phyloP scores from a whole-genome alignment of 441 rosid genomes.

The Mallotus japonicus region DNA sequence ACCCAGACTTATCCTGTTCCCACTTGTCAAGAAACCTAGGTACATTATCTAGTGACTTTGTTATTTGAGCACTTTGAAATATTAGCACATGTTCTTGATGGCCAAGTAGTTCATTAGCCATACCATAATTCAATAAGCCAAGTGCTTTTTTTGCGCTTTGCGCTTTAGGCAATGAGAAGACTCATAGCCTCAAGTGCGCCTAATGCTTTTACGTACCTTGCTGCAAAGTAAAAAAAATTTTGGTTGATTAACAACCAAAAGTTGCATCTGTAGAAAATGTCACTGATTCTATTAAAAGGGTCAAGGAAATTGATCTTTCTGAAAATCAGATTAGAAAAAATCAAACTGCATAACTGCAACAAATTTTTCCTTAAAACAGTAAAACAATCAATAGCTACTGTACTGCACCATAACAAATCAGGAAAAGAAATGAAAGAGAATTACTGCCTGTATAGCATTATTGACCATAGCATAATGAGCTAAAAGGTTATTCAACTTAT shows the following conservation, averaged over 20 bases:
- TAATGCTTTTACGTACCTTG: no score
- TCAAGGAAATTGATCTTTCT: not conserved
- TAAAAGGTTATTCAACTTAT: not conserved
- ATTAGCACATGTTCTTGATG: not conserved
- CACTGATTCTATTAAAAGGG: not conserved
- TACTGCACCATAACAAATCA: not conserved
- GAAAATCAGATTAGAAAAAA: not conserved
- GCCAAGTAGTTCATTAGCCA: conserved; percentile 1
- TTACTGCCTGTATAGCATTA: not conserved
- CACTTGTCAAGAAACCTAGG: not conserved
- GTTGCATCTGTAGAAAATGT: not conserved
- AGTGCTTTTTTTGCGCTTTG: no score
- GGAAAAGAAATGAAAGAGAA: not conserved
- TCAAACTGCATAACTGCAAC: not conserved
- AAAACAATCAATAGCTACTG: not conserved
- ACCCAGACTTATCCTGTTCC: not conserved
- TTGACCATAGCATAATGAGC: not conserved
- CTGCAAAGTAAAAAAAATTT: not conserved
- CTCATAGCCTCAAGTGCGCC: no score
- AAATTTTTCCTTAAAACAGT: no score
- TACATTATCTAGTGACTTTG: not conserved
- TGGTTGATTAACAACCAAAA: not conserved
- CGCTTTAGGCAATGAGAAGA: no score
- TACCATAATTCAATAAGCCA: not conserved
- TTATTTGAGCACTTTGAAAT: not conserved